Conservation (phyloP, 2,329 filamentous ascomycete genomes). For the Neofusicoccum kwambonambiense region DNA sequence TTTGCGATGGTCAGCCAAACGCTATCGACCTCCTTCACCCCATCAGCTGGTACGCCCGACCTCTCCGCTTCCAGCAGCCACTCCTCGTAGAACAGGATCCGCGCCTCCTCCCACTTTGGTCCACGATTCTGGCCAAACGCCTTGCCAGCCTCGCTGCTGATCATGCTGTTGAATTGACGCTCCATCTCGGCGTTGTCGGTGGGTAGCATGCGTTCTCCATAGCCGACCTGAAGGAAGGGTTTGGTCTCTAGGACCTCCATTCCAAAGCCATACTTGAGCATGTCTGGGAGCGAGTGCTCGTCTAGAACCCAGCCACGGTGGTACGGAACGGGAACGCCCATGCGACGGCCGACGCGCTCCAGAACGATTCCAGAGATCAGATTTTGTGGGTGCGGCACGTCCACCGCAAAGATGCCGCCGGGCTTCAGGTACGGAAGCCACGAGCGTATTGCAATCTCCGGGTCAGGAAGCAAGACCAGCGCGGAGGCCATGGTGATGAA, state of each 20-base stretch:
- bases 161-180: background rate
- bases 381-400: slow-evolving; percentile 40
- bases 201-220: background rate
- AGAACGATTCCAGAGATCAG: slow-evolving; percentile 38
- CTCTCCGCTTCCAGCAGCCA: background rate
- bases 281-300: slow-evolving; percentile 30
- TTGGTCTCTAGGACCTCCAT: background rate
- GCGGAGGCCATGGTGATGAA: slow-evolving; percentile 42
- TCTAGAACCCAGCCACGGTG: slow-evolving; percentile 37
- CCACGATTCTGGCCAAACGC: slow-evolving; percentile 2
- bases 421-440: slow-evolving; percentile 43
- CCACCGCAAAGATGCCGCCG: slow-evolving; percentile 39
- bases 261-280: slow-evolving; percentile 24
- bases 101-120: slow-evolving; percentile 8
- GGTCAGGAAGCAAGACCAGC: slow-evolving; percentile 41
- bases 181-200: background rate
- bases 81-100: background rate
- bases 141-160: background rate
- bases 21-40: slow-evolving; percentile 5
- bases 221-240: background rate
- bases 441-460: slow-evolving; percentile 35
- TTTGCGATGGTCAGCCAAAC: background rate
- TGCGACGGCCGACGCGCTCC: slow-evolving; percentile 35
- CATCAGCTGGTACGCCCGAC: background rate
- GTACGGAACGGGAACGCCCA: slow-evolving; percentile 36